Evolutionary conservation across 1,139 yeast genomes (phyloP).

Genomic region (Kluyveromyces sp.): DNA sequence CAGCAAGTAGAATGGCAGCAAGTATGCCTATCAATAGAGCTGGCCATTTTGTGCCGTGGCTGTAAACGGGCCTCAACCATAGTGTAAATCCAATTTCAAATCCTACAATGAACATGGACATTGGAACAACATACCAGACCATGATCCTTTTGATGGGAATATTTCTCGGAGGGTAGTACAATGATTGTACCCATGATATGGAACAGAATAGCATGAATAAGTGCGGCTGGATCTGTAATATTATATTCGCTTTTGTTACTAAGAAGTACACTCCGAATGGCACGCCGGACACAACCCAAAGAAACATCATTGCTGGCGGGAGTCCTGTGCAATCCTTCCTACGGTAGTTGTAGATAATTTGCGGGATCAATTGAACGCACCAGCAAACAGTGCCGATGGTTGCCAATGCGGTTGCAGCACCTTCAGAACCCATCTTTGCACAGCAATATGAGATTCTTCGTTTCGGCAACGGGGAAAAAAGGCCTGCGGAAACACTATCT

Average conservation of each 20-base stretch:
- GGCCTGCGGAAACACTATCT: no score
- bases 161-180: conserved; percentile 71
- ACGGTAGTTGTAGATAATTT: conserved; percentile 61
- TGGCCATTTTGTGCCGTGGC: conserved; percentile 57
- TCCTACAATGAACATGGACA: conserved; percentile 45
- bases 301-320: conserved; percentile 74
- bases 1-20: conserved; percentile 67
- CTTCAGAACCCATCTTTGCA: conserved; percentile 13
- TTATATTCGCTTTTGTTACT: conserved; percentile 62
- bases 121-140: conserved; percentile 16
- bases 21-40: conserved; percentile 66
- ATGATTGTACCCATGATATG: conserved; percentile 60
- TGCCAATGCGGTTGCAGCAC: conserved; percentile 71
- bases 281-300: conserved; percentile 78
- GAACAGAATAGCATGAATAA: conserved; percentile 67
- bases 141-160: conserved; percentile 38
- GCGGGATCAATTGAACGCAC: conserved; percentile 88
- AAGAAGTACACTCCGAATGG: conserved; percentile 80
- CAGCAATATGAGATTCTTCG: no score
- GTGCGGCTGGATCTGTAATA: conserved; percentile 81
- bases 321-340: conserved; percentile 79
- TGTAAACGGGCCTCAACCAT: conserved; percentile 60
- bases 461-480: no score
- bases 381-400: conserved; percentile 84
- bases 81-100: conserved; percentile 63